Conservation (phyloP, 2,329 filamentous ascomycete species). For the Hymenoscyphus occultus region DNA sequence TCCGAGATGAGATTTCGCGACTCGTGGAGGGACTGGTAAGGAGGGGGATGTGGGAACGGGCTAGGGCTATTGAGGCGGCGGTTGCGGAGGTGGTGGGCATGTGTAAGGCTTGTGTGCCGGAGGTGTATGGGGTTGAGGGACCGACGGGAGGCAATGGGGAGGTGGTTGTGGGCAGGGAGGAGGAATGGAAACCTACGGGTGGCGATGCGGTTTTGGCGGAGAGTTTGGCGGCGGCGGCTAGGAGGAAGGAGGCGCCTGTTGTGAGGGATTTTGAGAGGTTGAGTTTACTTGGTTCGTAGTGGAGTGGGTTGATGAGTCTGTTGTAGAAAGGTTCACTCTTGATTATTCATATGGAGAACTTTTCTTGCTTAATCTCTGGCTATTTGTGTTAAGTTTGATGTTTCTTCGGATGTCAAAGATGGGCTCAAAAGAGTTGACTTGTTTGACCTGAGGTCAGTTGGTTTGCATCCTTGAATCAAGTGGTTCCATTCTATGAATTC, state of each 20-base stretch:
- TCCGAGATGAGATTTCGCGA: constrained; percentile 67
- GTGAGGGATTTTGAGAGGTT: constrained; percentile 44
- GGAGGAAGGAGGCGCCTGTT: constrained; percentile 33
- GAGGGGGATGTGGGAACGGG: constrained; percentile 83
- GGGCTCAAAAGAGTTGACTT: too few species aligned
- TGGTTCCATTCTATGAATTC: too few species aligned
- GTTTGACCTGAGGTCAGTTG: too few species aligned
- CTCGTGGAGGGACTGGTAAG: constrained; percentile 76
- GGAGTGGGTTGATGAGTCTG: background rate
- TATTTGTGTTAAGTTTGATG: background rate
- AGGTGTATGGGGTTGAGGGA: constrained; percentile 60
- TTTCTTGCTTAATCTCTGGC: background rate
- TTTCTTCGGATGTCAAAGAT: background rate
- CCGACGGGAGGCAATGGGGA: constrained; percentile 10
- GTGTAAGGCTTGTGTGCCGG: constrained; percentile 63
- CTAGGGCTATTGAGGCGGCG: constrained; percentile 70
- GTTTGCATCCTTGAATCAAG: too few species aligned
- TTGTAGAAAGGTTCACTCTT: background rate
- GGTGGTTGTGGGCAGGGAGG: constrained; percentile 15
- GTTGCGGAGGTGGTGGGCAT: constrained; percentile 71
- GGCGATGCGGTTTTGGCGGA: constrained; percentile 37
- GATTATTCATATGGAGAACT: background rate
- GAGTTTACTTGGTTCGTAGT: constrained; percentile 36
- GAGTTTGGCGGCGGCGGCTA: constrained; percentile 32
- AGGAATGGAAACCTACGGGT: constrained; percentile 32